Conservation (phyloP, 2,329 filamentous ascomycete species). For the Pleoardoris graminearum region DNA sequence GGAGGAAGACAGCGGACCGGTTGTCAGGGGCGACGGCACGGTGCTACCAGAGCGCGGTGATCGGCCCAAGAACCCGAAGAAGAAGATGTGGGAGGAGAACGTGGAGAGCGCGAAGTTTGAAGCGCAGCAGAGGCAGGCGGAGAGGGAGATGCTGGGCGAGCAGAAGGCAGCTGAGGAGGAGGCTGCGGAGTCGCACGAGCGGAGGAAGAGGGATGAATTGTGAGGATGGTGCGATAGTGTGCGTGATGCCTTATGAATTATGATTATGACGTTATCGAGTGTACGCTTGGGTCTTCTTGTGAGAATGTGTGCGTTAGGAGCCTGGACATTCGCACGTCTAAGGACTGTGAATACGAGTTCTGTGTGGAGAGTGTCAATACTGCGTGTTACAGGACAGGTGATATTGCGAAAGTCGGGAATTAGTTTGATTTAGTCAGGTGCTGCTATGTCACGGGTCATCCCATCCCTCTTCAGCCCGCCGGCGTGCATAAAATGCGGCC, state of each 20-base stretch:
- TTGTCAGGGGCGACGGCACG: slow-evolving; percentile 51
- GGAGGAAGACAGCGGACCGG: slow-evolving; percentile 37
- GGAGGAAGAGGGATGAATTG: slow-evolving; percentile 30
- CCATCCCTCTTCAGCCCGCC: no score
- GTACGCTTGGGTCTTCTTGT: no score
- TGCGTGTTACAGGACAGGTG: no score
- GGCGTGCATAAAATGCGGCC: no score
- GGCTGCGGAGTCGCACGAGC: not conserved
- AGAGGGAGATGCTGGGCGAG: slow-evolving; percentile 13
- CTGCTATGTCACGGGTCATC: no score
- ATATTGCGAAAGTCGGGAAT: no score
- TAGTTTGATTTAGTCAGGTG: no score
- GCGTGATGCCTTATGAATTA: slow-evolving; percentile 5
- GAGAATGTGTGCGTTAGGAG: no score
- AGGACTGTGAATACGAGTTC: no score
- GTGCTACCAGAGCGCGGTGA: slow-evolving; percentile 47
- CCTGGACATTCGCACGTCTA: no score
- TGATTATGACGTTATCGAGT: not conserved
- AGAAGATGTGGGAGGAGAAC: slow-evolving; percentile 63
- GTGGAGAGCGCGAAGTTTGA: slow-evolving; percentile 39
- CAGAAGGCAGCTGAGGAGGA: slow-evolving; percentile 15
- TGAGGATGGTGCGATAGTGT: slow-evolving; percentile 7
- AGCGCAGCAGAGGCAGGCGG: slow-evolving; percentile 20
- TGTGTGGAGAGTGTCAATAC: no score
- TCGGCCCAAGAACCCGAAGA: slow-evolving; percentile 59